A percentile compares a stretch with the other conserved stretches of the same genome.
Conservation (phyloP, 352 stramenopile species). For the Pythium plurisporium region DNA sequence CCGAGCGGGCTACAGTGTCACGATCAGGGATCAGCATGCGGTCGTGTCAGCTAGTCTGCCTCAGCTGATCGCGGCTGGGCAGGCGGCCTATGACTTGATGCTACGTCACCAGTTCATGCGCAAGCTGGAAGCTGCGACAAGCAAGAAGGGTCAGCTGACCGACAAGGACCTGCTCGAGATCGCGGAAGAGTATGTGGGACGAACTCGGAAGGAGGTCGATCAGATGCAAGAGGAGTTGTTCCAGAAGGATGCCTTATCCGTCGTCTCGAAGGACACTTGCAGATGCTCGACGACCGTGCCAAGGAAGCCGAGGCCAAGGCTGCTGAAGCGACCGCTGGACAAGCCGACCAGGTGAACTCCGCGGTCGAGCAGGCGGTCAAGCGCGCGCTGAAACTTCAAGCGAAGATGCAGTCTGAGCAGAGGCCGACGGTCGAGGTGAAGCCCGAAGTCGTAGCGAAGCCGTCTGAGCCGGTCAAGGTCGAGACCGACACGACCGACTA, state of each 20-base stretch:
- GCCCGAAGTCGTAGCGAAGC: too few species aligned
- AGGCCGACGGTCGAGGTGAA: too few species aligned
- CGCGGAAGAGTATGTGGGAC: background rate
- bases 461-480: too few species aligned
- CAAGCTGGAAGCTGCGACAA: background rate
- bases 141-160: background rate
- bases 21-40: background rate
- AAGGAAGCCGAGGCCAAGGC: background rate
- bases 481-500: conserved; percentile 4
- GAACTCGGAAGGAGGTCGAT: background rate
- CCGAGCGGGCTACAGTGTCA: conserved; percentile 4
- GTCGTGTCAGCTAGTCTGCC: background rate
- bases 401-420: too few species aligned
- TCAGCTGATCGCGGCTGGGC: background rate
- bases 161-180: background rate
- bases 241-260: background rate
- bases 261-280: background rate
- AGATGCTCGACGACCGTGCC: background rate
- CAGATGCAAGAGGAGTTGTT: background rate
- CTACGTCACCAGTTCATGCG: conserved; percentile 1
- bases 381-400: background rate
- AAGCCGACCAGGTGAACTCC: background rate
- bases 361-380: too few species aligned
- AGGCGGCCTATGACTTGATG: conserved; percentile 12
- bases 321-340: background rate